Evolutionary conservation across 2,329 filamentous ascomycete species (phyloP), one percentile per base, ranked within the genome.

Genomic region (Colletotrichum brevisporum): DNA sequence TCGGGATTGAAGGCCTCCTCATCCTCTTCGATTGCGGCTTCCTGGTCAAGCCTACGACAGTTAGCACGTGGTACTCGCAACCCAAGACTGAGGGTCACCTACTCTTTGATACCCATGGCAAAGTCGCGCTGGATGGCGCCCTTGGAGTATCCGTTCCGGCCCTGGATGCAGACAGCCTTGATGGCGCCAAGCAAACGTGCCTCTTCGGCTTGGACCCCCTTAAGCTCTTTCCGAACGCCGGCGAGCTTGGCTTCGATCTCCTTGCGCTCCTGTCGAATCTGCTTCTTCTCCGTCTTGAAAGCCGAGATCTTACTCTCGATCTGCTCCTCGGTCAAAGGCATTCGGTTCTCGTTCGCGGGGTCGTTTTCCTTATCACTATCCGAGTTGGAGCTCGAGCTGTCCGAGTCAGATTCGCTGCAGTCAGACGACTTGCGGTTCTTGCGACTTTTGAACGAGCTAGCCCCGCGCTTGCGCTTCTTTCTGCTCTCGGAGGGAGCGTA

Each of bases 141-240:
- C 47, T 68, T 61, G 1, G 88, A 86, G 66, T 88, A 89, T 0
- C 83, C 75, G 56, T 91, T 92, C 41, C 89, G 81, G 5, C 82
- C 84, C 15, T 80, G 77, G 60, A 92, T 89, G 70, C 89, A 84
- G 79, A 54, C 71, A 12, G 63, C 36, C 43, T 59, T 48, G 43
- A 71, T 63, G 57, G 60, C 48, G 3, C 69, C 61, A 1, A 74
- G 27, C 1, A 69, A 48, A 2, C 43, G 54, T 6, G 71, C 65
- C 48, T 70, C 72, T 59, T 75, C 71, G 3, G 53, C 50, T 57
- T 68, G 58, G 13, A 60, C n/a, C 2, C n/a, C 45, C 36, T 67
- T 57, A 13, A 70, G 62, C 6, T 58, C 45, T 9, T 67, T 45
- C 2, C 58, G 66, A 3, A 61, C 24, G 2, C 58, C 52, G 6